Conservation (phyloP, 371 early-diverging fungal species). For the Actinomortierella wolfii region DNA sequence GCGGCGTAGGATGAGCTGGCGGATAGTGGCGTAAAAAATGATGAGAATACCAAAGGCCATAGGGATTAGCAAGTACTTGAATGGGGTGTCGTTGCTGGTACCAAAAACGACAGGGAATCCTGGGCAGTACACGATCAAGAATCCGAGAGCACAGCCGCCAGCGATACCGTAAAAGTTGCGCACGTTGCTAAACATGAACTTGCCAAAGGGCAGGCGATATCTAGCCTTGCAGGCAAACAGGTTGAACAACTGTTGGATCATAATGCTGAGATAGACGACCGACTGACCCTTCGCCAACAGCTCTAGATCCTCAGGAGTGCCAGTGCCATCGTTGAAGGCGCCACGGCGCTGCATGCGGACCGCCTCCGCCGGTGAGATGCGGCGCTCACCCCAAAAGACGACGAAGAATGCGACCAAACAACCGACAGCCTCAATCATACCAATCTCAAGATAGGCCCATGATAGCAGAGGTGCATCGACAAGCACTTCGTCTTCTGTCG, state of each 20-base stretch:
- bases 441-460: conserved; percentile 89
- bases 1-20: conserved; percentile 63
- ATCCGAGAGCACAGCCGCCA: conserved; percentile 64
- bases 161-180: conserved; percentile 68
- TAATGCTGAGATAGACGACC: conserved; percentile 76
- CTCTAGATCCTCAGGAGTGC: conserved; percentile 19
- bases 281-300: conserved; percentile 75
- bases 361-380: conserved; percentile 60
- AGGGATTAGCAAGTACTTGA: conserved; percentile 79
- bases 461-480: conserved; percentile 85
- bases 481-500: conserved; percentile 79
- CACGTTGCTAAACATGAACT: conserved; percentile 81
- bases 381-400: conserved; percentile 55
- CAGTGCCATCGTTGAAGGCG: conserved; percentile 10
- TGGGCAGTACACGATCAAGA: conserved; percentile 82
- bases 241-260: conserved; percentile 91
- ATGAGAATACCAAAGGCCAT: conserved; percentile 78
- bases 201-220: conserved; percentile 75
- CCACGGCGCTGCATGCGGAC: conserved; percentile 56
- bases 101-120: conserved; percentile 76
- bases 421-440: conserved; percentile 81
- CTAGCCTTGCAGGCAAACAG: conserved; percentile 90
- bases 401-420: conserved; percentile 77
- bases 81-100: conserved; percentile 63
- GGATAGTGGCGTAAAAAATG: conserved; percentile 71